Percentiles rank a stretch among this genome's conserved stretches.
These are phyloP conservation scores for Chrysanthemum lavandulifolium DNA, from an alignment of 129 eudicot genomes.

Conservation along the genomic window DNA sequence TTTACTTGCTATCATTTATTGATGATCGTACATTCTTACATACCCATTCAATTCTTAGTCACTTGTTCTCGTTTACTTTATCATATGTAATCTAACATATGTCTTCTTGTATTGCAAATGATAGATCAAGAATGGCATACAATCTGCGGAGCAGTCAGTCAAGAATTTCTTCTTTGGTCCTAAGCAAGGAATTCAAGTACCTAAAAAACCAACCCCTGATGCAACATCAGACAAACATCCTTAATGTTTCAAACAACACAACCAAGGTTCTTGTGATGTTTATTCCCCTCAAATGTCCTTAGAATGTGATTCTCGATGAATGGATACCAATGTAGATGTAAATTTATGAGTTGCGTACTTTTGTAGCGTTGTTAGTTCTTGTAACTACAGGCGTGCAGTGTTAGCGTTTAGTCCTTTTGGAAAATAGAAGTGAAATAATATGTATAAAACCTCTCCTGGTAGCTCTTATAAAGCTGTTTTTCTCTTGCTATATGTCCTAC, in stretches of 20 bases:
- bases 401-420: not conserved
- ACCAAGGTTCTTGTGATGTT: conserved; percentile 7
- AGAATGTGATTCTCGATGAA: conserved; percentile 23
- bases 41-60: too few relatives aligned
- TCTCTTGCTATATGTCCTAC: not conserved
- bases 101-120: conserved; percentile 25
- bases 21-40: not conserved
- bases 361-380: conserved; percentile 16
- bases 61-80: not conserved
- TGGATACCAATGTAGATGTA: conserved; percentile 17
- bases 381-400: not conserved
- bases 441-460: not conserved
- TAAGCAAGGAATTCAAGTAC: conserved; percentile 39
- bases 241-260: conserved; percentile 12
- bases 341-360: conserved; percentile 7
- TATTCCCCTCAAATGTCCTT: not conserved
- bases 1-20: not conserved
- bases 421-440: not conserved
- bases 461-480: not conserved
- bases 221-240: conserved; percentile 44
- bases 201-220: conserved; percentile 33
- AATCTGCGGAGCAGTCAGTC: conserved; percentile 62
- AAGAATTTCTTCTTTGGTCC: conserved; percentile 65
- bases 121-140: conserved; percentile 60
- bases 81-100: conserved; percentile 11